Percentiles rank a stretch among this genome's conserved stretches.
These are phyloP conservation scores for Phytophthora tubulina DNA, from an alignment of 352 stramenopile species.

Conservation along the genomic window DNA sequence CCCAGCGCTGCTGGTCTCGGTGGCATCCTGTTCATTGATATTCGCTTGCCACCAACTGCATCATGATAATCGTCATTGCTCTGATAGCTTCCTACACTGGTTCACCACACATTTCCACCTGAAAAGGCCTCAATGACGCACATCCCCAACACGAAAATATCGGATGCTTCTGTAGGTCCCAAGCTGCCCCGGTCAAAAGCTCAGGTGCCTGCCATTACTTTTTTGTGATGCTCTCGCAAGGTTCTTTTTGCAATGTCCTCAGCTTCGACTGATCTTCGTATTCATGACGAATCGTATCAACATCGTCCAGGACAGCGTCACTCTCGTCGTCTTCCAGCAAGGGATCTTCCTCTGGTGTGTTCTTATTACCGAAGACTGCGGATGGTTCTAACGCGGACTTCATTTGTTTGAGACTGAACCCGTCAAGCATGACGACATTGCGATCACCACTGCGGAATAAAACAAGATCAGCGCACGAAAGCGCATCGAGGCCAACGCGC, in stretches of 20 bases:
- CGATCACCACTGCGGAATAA: conserved; percentile 36
- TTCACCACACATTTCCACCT: conserved; percentile 25
- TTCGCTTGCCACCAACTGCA: background rate
- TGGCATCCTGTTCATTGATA: conserved; percentile 11
- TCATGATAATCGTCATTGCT: background rate
- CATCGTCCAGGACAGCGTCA: conserved; percentile 27
- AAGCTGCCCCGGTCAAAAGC: background rate
- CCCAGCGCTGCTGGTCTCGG: conserved; percentile 23
- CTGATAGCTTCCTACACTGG: background rate
- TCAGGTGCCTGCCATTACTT: conserved; percentile 40
- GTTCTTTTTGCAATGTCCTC: conserved; percentile 1
- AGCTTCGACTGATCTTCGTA: background rate
- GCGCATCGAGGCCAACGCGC: conserved; percentile 26
- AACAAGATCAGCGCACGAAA: conserved; percentile 44
- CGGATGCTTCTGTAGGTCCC: conserved; percentile 36
- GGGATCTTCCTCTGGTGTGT: conserved; percentile 19
- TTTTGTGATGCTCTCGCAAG: background rate
- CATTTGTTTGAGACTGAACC: conserved; percentile 39
- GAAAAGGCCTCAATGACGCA: conserved; percentile 48
- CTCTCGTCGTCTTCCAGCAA: conserved; percentile 33
- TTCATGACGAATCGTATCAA: conserved; percentile 31
- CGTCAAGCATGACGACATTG: conserved; percentile 34
- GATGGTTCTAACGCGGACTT: conserved; percentile 21
- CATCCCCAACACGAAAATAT: conserved; percentile 44
- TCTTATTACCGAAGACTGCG: conserved; percentile 9